Conservation (phyloP, 805 yeast genomes). For the Wickerhamiella spandovensis region DNA sequence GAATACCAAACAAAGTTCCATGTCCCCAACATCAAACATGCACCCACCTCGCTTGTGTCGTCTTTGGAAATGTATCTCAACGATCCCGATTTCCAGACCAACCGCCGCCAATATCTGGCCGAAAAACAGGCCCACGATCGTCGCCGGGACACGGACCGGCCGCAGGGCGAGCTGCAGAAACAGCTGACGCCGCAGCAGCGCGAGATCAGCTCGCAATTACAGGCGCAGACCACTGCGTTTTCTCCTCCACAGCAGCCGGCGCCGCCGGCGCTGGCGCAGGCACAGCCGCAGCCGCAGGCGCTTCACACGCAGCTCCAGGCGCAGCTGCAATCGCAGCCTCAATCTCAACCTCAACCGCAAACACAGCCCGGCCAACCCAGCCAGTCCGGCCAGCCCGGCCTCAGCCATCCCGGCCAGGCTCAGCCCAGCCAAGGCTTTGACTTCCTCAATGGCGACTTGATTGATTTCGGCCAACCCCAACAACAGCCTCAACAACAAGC, state of each 20-base stretch:
- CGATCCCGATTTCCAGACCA: slow-evolving; percentile 73
- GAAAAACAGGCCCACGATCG: slow-evolving; percentile 38
- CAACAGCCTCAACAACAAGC: slow-evolving; percentile 6
- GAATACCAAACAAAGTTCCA: slow-evolving; percentile 78
- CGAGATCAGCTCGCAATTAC: slow-evolving; percentile 3
- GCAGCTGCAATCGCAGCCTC: no score
- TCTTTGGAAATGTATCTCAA: slow-evolving; percentile 79
- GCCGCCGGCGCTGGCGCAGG: no score
- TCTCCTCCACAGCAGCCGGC: slow-evolving; percentile 14
- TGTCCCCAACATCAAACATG: slow-evolving; percentile 93
- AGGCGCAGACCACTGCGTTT: slow-evolving; percentile 5
- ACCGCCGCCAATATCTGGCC: slow-evolving; percentile 62
- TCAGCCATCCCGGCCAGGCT: not conserved
- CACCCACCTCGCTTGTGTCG: slow-evolving; percentile 82
- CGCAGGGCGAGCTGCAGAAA: not conserved
- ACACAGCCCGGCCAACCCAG: not conserved
- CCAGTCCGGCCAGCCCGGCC: slow-evolving; percentile 1
- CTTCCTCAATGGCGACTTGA: not conserved
- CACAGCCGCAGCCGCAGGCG: slow-evolving; percentile 1
- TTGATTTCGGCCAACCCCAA: not conserved
- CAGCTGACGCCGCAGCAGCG: slow-evolving; percentile 5
- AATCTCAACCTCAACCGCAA: not conserved
- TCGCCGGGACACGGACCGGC: not conserved
- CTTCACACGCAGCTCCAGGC: not conserved
- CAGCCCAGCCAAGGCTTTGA: not conserved